A percentile compares a stretch with the other conserved stretches of the same genome.
phyloP scores from a whole-genome alignment of 768 basidiomycete species.

The Boletus rubropictus region DNA sequence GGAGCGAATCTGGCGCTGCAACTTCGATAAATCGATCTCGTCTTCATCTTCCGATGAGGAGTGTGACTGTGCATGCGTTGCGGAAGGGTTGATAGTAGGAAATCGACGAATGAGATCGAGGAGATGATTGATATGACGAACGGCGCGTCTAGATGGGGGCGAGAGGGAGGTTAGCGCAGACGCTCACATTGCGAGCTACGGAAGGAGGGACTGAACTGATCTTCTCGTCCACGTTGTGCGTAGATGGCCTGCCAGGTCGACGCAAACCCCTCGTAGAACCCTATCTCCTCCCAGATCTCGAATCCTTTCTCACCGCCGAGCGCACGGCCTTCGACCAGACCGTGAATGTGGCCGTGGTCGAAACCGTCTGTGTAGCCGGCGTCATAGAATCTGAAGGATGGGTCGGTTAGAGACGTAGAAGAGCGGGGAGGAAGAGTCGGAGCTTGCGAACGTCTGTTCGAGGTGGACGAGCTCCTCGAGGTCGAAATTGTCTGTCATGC shows the following conservation, averaged over 20 bases:
- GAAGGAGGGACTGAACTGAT: conserved; percentile 11
- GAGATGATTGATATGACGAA: conserved; percentile 62
- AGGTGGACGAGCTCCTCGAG: conserved; percentile 55
- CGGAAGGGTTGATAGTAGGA: conserved; percentile 69
- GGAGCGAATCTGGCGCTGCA: conserved; percentile 81
- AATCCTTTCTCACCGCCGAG: conserved; percentile 87
- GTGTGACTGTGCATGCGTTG: conserved; percentile 15
- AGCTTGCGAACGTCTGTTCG: conserved; percentile 51
- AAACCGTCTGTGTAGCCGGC: conserved; percentile 72
- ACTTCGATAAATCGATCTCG: conserved; percentile 66
- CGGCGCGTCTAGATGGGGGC: conserved; percentile 41
- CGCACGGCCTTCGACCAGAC: conserved; percentile 84
- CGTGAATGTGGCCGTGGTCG: conserved; percentile 83
- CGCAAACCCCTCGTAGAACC: conserved; percentile 87
- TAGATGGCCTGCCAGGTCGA: conserved; percentile 57
- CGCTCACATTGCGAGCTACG: no score
- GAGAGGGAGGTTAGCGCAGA: no score
- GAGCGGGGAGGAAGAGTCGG: neutral
- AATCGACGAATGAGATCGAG: conserved; percentile 69
- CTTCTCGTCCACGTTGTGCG: conserved; percentile 24
- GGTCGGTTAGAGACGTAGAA: neutral
- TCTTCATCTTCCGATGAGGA: conserved; percentile 27
- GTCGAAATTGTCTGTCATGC: conserved; percentile 37
- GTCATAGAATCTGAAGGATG: conserved; percentile 63
- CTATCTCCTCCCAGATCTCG: conserved; percentile 97